Evolutionary conservation across 164 flowering plant genomes (phyloP), one percentile per base, ranked within the genome.

Genomic region (Warburgia ugandensis): DNA sequence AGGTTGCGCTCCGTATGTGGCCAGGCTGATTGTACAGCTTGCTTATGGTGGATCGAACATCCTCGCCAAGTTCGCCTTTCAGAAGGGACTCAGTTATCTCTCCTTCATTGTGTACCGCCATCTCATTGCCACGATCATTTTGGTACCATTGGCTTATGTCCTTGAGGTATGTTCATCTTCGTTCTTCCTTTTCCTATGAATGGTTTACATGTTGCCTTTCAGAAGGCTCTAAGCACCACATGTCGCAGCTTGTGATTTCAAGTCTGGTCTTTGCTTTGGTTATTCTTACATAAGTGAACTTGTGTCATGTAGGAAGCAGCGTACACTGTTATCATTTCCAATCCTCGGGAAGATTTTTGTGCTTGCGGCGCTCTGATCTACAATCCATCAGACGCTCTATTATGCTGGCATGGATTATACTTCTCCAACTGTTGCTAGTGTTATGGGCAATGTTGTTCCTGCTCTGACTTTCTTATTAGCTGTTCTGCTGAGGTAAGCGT

Each of bases 81-180:
- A 69, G 2, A 60, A 42, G 43, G 78, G 78, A 20, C 54, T 73
- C 29, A 69, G 65, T 58, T 68, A 38, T 26, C 19, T 73, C 0
- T 77, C 65, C 23, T 68, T 75, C 29, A 52, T 69, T 6, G 64
- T 71, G 7, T 75, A 70, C 31, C 57, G 83, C 2, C 78, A 78
- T 51, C 12, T 75, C 12, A 59, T 78, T 17, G 77, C 70, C 40
- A 32, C 67, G 52, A 6, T 71, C 37, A 27, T 75, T 10, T 52
- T 78, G 33, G 78, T 53, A 1, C 77, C 77, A 16, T 37, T 73
- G 20, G 80, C 83, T 11, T 78, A 71, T 59, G 46, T 64, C 3
- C 52, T 72, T 8, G 78, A 73, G 59, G 71, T 72, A 76, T 75
- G 30, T 52, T 13, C 31, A 1, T 5, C 12, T 44, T 45, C 21